A percentile compares a stretch with the other conserved stretches of the same genome.
Conservation (phyloP, 164 flowering plant genomes). For the Piper longum region DNA sequence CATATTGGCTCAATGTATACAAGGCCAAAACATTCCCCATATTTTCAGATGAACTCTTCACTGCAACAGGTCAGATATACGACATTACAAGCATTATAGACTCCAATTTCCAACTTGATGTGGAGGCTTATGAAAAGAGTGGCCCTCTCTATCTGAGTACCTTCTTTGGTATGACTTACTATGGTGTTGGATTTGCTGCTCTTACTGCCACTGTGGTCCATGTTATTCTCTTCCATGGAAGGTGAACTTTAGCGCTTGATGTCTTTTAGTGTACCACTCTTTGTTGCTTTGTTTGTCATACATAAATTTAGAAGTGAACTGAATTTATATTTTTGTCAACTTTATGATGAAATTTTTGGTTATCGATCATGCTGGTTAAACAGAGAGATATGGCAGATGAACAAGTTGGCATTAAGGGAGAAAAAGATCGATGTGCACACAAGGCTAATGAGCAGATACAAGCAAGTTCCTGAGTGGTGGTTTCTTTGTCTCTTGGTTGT, state of each 20-base stretch:
- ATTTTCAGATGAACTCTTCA: slow-evolving; percentile 42
- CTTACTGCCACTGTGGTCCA: slow-evolving; percentile 59
- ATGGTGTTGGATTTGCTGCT: slow-evolving; percentile 74
- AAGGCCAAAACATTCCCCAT: slow-evolving; percentile 67
- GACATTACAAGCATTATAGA: slow-evolving; percentile 43
- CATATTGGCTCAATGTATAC: slow-evolving; percentile 56
- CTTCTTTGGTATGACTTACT: slow-evolving; percentile 50
- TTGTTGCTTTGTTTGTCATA: no score
- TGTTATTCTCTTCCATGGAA: slow-evolving; percentile 63
- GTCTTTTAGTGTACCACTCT: not conserved
- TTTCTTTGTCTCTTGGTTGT: slow-evolving; percentile 39
- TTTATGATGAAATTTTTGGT: not conserved
- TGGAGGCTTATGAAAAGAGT: slow-evolving; percentile 31
- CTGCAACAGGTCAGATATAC: slow-evolving; percentile 31
- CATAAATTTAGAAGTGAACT: no score
- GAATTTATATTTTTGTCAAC: no score
- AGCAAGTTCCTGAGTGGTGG: slow-evolving; percentile 80
- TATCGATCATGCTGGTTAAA: no score
- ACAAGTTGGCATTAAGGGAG: slow-evolving; percentile 41
- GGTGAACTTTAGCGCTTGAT: slow-evolving; percentile 20
- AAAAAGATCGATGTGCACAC: slow-evolving; percentile 63
- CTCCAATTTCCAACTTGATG: slow-evolving; percentile 43
- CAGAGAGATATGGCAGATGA: slow-evolving; percentile 68
- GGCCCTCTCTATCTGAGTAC: slow-evolving; percentile 64
- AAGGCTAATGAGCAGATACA: slow-evolving; percentile 56